phyloP scores from a whole-genome alignment of 306 rosid species.

The Corylus avellana region DNA sequence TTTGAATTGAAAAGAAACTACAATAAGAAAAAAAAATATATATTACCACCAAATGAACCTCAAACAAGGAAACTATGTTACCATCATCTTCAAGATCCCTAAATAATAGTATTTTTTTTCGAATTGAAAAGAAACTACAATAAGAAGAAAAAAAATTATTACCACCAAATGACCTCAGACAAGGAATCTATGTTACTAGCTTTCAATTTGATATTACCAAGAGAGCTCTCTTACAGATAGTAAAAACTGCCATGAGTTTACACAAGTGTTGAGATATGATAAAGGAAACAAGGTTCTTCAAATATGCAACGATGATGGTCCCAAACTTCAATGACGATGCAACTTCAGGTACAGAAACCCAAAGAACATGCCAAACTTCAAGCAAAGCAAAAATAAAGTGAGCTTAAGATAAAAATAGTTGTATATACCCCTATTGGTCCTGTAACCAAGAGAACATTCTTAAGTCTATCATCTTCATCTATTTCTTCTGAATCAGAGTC shows the following conservation, averaged over 20 bases:
- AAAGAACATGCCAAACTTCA: conserved; percentile 1
- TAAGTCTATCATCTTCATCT: conserved; percentile 42
- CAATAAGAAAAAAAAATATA: background rate
- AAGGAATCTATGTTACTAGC: background rate
- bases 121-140: background rate
- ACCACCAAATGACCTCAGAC: conserved; percentile 14
- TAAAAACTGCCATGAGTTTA: background rate
- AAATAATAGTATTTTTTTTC: background rate
- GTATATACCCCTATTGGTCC: conserved; percentile 83
- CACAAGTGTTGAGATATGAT: background rate
- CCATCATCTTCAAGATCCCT: background rate
- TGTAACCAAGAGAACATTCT: conserved; percentile 74
- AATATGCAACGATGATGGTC: conserved; percentile 15
- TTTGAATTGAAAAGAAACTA: background rate
- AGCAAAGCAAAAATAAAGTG: conserved; percentile 1
- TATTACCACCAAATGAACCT: conserved; percentile 11
- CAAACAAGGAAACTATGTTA: background rate
- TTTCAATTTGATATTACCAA: background rate
- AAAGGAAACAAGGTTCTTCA: conserved; percentile 14
- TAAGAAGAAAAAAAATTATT: background rate
- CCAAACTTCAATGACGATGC: background rate
- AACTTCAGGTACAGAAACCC: conserved; percentile 27
- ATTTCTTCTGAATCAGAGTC: conserved; percentile 50
- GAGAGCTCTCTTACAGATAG: background rate
- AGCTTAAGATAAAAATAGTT: conserved; percentile 19